phyloP scores from a whole-genome alignment of 257 asterid species.

The Cynanchum wilfordii region DNA sequence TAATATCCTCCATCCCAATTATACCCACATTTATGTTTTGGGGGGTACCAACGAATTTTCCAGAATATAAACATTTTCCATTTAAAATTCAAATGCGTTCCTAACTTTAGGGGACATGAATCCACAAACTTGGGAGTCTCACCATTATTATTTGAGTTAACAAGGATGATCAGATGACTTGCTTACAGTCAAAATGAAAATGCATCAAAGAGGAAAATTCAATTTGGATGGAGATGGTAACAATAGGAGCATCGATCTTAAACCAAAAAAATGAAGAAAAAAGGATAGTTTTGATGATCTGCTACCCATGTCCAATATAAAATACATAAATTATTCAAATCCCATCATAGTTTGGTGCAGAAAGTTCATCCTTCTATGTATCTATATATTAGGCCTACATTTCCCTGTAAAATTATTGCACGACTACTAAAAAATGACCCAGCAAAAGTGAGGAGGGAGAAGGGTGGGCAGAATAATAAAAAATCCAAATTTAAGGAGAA shows the following conservation, averaged over 20 bases:
- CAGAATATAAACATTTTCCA: neutral
- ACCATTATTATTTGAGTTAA: neutral
- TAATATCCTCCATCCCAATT: neutral
- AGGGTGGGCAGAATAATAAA: too few species aligned
- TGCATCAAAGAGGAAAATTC: neutral
- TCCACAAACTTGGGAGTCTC: neutral
- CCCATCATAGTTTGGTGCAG: neutral
- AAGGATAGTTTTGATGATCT: neutral
- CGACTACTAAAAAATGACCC: neutral
- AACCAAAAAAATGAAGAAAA: neutral
- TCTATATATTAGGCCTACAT: neutral
- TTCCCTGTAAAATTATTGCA: neutral
- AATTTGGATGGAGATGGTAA: neutral
- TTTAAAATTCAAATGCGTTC: too few species aligned
- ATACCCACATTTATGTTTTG: neutral
- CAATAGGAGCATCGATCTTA: neutral
- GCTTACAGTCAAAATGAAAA: too few species aligned
- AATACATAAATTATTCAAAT: neutral
- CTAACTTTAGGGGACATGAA: neutral
- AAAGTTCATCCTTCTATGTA: neutral
- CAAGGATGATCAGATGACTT: neutral
- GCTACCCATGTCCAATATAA: neutral
- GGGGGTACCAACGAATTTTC: too few species aligned
- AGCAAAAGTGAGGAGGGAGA: neutral
- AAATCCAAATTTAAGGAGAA: neutral